Evolutionary conservation across 192 early-diverging fungal species (phyloP).

Genomic region (Chytriomyces hyalinus): DNA sequence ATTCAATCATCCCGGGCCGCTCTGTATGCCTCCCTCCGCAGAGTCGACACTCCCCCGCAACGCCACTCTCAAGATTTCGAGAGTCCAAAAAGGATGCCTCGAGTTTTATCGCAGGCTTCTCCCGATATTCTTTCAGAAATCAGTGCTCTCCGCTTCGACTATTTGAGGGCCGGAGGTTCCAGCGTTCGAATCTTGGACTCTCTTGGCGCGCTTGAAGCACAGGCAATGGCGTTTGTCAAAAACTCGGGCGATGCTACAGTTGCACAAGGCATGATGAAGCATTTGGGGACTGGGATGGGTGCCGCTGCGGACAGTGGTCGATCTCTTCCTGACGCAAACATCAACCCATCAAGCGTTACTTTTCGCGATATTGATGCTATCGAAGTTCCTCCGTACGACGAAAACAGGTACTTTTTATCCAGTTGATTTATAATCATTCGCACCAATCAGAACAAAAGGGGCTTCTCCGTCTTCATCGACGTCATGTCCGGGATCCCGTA

Average conservation of each 20-base stretch:
- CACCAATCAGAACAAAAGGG: not conserved
- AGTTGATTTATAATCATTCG: not conserved
- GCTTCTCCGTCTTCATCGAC: constrained; percentile 25
- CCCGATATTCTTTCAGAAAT: constrained; percentile 2
- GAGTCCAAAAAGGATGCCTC: no score
- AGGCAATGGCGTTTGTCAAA: not conserved
- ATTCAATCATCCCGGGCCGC: no score
- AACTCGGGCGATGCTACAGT: not conserved
- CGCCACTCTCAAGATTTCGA: no score
- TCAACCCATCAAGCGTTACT: not conserved
- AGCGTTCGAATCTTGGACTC: constrained; percentile 1
- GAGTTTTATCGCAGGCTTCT: not conserved
- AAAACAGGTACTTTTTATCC: constrained; percentile 11
- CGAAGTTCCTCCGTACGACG: constrained; percentile 17
- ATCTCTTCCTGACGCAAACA: not conserved
- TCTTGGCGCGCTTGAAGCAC: constrained; percentile 11
- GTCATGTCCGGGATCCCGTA: constrained; percentile 17
- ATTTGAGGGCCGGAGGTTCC: constrained; percentile 14
- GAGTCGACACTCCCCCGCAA: no score
- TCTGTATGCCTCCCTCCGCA: no score
- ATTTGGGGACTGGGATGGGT: not conserved
- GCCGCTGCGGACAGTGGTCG: not conserved
- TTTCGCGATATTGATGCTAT: constrained; percentile 24
- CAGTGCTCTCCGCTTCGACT: constrained; percentile 1
- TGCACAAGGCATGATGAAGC: not conserved